Evolutionary conservation across 306 rosid genomes (phyloP).

Genomic region (Acmispon strigosus): DNA sequence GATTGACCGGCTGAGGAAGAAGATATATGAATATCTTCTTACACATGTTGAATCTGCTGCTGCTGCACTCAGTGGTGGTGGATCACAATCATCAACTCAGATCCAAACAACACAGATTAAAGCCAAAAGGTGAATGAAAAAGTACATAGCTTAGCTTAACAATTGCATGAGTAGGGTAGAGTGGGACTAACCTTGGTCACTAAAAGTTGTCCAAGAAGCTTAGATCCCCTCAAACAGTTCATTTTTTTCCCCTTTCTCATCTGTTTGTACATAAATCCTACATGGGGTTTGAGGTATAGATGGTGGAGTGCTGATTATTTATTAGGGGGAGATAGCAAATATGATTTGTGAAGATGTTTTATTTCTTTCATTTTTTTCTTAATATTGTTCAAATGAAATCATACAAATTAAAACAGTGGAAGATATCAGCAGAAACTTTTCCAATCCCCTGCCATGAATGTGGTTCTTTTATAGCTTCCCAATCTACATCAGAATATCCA

Average conservation of each 20-base stretch:
- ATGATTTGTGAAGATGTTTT: slow-evolving; percentile 11
- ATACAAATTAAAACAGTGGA: slow-evolving; percentile 32
- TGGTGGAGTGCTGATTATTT: slow-evolving; percentile 39
- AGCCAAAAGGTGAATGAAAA: slow-evolving; percentile 46
- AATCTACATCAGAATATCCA: too few species aligned
- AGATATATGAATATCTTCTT: slow-evolving; percentile 88
- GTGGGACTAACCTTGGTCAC: slow-evolving; percentile 27
- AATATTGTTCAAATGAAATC: slow-evolving; percentile 31
- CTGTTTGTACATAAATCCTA: slow-evolving; percentile 50
- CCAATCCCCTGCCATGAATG: slow-evolving; percentile 11
- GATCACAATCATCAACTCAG: slow-evolving; percentile 44
- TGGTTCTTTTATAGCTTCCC: not conserved
- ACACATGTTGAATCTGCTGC: slow-evolving; percentile 95
- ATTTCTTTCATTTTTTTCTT: slow-evolving; percentile 14
- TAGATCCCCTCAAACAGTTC: not conserved
- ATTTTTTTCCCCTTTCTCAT: slow-evolving; percentile 3
- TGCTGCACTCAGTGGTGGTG: slow-evolving; percentile 69
- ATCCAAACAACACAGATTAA: slow-evolving; percentile 41
- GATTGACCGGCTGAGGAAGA: slow-evolving; percentile 68
- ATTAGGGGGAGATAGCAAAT: slow-evolving; percentile 19
- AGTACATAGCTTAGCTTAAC: slow-evolving; percentile 20
- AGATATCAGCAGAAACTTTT: slow-evolving; percentile 9
- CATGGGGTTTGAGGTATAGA: slow-evolving; percentile 50
- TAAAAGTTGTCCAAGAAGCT: slow-evolving; percentile 32
- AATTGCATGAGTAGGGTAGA: slow-evolving; percentile 10